phyloP scores from a whole-genome alignment of 2,329 filamentous ascomycete genomes.

The Exophiala calicioides region DNA sequence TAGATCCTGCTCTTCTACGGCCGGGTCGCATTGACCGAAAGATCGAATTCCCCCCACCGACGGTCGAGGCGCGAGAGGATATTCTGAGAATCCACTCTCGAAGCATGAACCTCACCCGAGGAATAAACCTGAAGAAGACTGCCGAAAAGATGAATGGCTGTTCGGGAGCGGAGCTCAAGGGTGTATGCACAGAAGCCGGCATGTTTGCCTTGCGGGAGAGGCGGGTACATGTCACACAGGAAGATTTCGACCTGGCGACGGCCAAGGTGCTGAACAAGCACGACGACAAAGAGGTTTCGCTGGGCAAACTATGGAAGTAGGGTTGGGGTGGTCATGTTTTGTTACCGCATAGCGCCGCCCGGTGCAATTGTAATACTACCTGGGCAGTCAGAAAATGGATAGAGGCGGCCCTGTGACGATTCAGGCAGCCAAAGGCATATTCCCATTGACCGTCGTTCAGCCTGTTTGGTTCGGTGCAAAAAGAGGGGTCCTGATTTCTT shows the following conservation, averaged over 20 bases:
- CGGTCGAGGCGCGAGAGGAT: slow-evolving; percentile 92
- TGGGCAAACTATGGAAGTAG: slow-evolving; percentile 83
- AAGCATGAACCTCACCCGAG: slow-evolving; percentile 97
- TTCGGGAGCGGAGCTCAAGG: slow-evolving; percentile 95
- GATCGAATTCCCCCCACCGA: slow-evolving; percentile 97
- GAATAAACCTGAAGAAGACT: slow-evolving; percentile 97
- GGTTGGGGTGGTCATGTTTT: slow-evolving; percentile 1
- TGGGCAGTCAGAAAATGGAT: slow-evolving; percentile 8
- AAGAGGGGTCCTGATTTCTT: slow-evolving; percentile 11
- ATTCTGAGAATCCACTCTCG: slow-evolving; percentile 96
- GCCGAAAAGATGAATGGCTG: slow-evolving; percentile 99
- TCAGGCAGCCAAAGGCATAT: background rate
- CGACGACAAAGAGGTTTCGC: slow-evolving; percentile 92
- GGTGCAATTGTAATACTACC: slow-evolving; percentile 22
- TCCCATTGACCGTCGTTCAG: too few relatives aligned
- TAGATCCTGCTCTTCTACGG: slow-evolving; percentile 89
- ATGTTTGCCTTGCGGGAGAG: slow-evolving; percentile 97
- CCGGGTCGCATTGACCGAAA: slow-evolving; percentile 98
- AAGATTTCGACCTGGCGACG: slow-evolving; percentile 97
- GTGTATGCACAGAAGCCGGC: slow-evolving; percentile 96
- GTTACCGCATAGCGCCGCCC: slow-evolving; percentile 17
- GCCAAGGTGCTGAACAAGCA: slow-evolving; percentile 99
- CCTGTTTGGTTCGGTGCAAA: too few relatives aligned
- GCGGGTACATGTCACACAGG: slow-evolving; percentile 96
- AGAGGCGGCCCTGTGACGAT: too few relatives aligned